A percentile compares a stretch with the other conserved stretches of the same genome.
phyloP scores from a whole-genome alignment of 768 basidiomycete genomes.

The Coprinopsis marcescibilis region DNA sequence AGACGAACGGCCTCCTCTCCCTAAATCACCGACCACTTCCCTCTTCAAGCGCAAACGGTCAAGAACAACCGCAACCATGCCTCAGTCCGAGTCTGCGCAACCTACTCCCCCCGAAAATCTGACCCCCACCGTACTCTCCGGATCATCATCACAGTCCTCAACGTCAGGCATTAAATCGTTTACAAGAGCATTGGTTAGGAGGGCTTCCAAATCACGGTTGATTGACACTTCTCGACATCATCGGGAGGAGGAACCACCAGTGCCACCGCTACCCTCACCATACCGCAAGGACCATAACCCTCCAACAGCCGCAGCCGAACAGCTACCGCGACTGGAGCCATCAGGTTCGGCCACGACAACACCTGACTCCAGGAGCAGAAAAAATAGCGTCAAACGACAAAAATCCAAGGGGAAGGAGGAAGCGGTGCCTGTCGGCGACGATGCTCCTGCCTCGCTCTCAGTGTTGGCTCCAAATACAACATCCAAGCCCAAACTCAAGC shows the following conservation, averaged over 20 bases:
- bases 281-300: background rate
- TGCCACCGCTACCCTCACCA: background rate
- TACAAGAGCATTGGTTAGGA: background rate
- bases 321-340: background rate
- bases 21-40: conserved; percentile 1
- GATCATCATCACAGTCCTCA: background rate
- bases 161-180: background rate
- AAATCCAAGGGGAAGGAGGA: background rate
- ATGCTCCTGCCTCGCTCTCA: background rate
- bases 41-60: conserved; percentile 11
- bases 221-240: background rate
- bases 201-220: background rate
- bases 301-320: background rate
- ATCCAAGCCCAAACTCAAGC: background rate
- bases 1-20: background rate
- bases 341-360: background rate
- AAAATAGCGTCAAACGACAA: background rate
- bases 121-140: background rate
- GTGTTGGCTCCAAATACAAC: background rate
- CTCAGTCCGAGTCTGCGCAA: background rate
- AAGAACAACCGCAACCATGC: background rate
- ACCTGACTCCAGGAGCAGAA: background rate
- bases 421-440: background rate
- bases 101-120: background rate
- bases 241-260: background rate